Evolutionary conservation across 371 early-diverging fungal species (phyloP).

Genomic region (Globomyces sp.): DNA sequence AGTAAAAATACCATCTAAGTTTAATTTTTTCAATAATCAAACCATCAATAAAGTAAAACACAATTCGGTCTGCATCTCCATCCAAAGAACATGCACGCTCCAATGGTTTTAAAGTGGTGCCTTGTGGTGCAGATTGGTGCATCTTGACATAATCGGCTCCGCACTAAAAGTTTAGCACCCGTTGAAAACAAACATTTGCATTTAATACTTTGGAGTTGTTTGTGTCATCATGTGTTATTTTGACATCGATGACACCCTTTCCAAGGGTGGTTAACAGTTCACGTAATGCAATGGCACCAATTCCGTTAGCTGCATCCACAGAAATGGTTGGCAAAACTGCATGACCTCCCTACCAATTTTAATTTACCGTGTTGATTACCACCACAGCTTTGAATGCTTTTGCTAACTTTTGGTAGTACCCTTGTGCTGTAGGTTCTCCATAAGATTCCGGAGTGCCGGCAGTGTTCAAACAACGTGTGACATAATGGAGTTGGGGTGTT

Average conservation of each 20-base stretch:
- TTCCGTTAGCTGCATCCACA: conserved; percentile 96
- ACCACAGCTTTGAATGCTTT: conserved; percentile 80
- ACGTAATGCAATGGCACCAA: conserved; percentile 90
- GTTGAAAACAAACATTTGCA: conserved; percentile 55
- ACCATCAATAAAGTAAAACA: conserved; percentile 84
- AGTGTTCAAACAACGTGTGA: conserved; percentile 87
- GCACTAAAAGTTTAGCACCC: conserved; percentile 86
- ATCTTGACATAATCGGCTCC: conserved; percentile 99
- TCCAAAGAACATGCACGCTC: conserved; percentile 90
- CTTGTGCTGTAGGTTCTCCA: conserved; percentile 89
- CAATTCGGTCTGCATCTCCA: conserved; percentile 99
- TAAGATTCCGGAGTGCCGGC: conserved; percentile 73
- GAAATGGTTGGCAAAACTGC: conserved; percentile 64
- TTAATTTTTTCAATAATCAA: not conserved
- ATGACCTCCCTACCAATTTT: conserved; percentile 56
- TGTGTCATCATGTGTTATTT: conserved; percentile 69
- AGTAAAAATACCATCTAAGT: conserved; percentile 4
- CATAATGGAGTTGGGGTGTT: conserved; percentile 97
- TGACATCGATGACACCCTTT: conserved; percentile 46
- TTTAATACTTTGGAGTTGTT: too few relatives aligned
- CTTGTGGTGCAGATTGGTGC: conserved; percentile 77
- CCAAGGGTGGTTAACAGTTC: conserved; percentile 68
- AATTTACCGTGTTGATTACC: conserved; percentile 41
- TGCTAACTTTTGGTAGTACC: conserved; percentile 88
- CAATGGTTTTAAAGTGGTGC: conserved; percentile 58